Conservation (phyloP, 2,329 filamentous ascomycete genomes). For the Daldinia sp. region DNA sequence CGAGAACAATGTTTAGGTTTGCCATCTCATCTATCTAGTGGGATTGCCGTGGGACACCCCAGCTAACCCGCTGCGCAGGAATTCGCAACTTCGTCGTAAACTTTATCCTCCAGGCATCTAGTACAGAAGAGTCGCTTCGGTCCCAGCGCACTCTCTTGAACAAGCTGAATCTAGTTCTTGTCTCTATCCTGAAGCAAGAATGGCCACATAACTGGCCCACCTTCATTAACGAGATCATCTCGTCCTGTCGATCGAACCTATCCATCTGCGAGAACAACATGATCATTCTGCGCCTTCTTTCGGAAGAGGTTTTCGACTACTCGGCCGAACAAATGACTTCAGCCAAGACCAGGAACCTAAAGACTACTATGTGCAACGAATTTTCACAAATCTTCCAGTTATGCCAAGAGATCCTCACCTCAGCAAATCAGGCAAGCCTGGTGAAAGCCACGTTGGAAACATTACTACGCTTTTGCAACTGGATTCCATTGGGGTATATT, state of each 20-base stretch:
- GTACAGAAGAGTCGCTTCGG: conserved; percentile 86
- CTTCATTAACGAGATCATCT: conserved; percentile 99
- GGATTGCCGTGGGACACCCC: neutral
- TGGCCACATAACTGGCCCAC: conserved; percentile 99
- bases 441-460: conserved; percentile 98
- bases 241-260: conserved; percentile 91
- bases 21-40: conserved; percentile 38
- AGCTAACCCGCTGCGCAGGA: conserved; percentile 60
- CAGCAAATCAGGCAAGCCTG: conserved; percentile 85
- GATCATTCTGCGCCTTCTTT: conserved; percentile 93
- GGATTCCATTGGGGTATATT: conserved; percentile 98
- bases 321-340: conserved; percentile 99
- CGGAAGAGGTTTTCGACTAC: conserved; percentile 98
- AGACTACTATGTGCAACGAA: conserved; percentile 98
- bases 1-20: conserved; percentile 93
- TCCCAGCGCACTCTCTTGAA: conserved; percentile 89
- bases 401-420: conserved; percentile 93
- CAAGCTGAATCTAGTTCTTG: conserved; percentile 97
- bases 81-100: conserved; percentile 99
- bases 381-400: conserved; percentile 99
- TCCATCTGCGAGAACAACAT: conserved; percentile 99
- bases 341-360: conserved; percentile 92
- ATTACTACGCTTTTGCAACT: conserved; percentile 94
- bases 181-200: conserved; percentile 98
- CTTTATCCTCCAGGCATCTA: conserved; percentile 95